Conservation (phyloP, 108 stramenopile species). For the Cyclotella atomus region DNA sequence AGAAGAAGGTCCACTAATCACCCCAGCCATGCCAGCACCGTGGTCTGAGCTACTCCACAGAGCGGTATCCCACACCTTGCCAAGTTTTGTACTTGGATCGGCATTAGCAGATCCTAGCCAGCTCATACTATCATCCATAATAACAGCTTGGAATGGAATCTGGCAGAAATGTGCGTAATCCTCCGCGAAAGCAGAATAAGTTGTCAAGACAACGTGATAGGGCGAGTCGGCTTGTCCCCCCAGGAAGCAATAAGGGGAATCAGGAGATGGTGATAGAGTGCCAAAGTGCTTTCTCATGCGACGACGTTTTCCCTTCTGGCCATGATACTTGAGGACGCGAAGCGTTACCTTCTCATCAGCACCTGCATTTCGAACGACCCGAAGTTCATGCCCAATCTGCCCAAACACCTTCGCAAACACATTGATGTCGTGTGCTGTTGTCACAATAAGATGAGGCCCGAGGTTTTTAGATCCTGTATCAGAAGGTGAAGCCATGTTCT, state of each 20-base stretch:
- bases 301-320: constrained; percentile 51
- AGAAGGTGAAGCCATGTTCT: constrained; percentile 41
- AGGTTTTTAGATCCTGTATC: constrained; percentile 39
- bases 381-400: constrained; percentile 30
- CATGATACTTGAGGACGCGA: constrained; percentile 64
- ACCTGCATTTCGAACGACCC: constrained; percentile 4
- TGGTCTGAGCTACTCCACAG: constrained; percentile 72
- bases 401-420: constrained; percentile 41
- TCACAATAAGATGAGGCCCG: constrained; percentile 84
- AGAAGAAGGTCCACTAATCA: constrained; percentile 12
- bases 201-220: constrained; percentile 79
- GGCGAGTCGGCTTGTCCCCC: constrained; percentile 68
- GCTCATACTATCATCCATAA: constrained; percentile 81
- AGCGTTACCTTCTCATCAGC: constrained; percentile 30
- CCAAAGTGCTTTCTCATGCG: constrained; percentile 71
- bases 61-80: constrained; percentile 66
- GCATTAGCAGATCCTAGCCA: constrained; percentile 76
- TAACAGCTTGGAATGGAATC: constrained; percentile 71
- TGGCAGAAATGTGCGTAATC: constrained; percentile 87
- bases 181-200: constrained; percentile 68
- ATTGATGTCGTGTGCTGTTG: constrained; percentile 71
- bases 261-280: constrained; percentile 39
- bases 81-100: constrained; percentile 70
- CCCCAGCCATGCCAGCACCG: constrained; percentile 68
- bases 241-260: constrained; percentile 34